These are phyloP conservation scores for Dichomitus squalens DNA, from an alignment of 1,284 basidiomycete species.

Conservation along the genomic window DNA sequence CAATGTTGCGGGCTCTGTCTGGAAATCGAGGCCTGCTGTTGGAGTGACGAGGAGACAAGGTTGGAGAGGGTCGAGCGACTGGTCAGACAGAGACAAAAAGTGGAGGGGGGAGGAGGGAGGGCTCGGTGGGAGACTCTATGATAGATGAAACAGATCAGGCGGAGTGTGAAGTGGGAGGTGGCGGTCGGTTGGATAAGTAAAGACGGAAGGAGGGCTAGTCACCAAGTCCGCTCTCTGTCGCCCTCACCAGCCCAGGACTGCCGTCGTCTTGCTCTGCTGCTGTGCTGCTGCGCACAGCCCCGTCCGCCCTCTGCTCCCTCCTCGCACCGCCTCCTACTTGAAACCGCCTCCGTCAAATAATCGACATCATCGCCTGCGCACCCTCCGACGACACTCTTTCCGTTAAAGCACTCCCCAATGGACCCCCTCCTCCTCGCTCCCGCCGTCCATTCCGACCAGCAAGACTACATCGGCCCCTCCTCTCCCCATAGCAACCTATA, in stretches of 20 bases:
- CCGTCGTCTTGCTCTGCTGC: slow-evolving; percentile 5
- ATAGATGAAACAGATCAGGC: slow-evolving; percentile 27
- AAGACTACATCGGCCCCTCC: slow-evolving; percentile 26
- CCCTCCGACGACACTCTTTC: slow-evolving; percentile 21
- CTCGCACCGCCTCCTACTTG: slow-evolving; percentile 20
- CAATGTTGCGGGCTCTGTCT: slow-evolving; percentile 9
- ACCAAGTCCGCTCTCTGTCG: slow-evolving; percentile 9
- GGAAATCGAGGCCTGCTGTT: not conserved
- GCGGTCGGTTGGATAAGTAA: slow-evolving; percentile 15
- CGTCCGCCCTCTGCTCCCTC: slow-evolving; percentile 2
- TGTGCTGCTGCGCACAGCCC: slow-evolving; percentile 22
- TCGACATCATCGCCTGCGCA: slow-evolving; percentile 29
- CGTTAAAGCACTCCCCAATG: slow-evolving; percentile 29
- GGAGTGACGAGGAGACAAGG: not conserved
- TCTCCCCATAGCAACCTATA: slow-evolving; percentile 28
- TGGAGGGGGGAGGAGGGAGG: not conserved
- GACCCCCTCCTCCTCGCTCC: slow-evolving; percentile 31
- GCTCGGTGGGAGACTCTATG: not conserved
- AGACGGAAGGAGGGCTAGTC: slow-evolving; percentile 9
- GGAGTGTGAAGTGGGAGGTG: slow-evolving; percentile 22
- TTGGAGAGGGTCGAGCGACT: not conserved
- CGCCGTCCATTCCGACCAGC: slow-evolving; percentile 26
- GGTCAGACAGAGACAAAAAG: not conserved
- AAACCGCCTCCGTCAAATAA: slow-evolving; percentile 30
- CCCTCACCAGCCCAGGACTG: not conserved